Conservation (phyloP, 257 asterid genomes). For the Nemophila menziesii region DNA sequence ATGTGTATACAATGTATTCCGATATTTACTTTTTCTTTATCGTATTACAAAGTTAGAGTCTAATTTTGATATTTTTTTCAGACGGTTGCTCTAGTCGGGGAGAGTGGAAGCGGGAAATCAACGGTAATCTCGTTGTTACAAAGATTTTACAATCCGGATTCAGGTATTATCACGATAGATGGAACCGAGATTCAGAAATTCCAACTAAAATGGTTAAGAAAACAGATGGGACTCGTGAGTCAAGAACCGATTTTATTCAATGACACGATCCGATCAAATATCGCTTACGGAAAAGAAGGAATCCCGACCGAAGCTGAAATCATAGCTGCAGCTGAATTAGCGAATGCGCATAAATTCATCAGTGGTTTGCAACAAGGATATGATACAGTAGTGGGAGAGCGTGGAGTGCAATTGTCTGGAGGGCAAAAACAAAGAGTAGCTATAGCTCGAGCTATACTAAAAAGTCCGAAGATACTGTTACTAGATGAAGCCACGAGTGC, state of each 20-base stretch:
- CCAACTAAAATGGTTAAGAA: slow-evolving; percentile 74
- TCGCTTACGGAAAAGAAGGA: slow-evolving; percentile 71
- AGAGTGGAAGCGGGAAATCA: slow-evolving; percentile 92
- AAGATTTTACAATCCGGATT: slow-evolving; percentile 72
- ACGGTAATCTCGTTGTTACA: slow-evolving; percentile 64
- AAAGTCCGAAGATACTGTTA: slow-evolving; percentile 59
- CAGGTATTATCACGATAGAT: slow-evolving; percentile 60
- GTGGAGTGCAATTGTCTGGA: slow-evolving; percentile 71
- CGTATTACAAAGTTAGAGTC: background rate
- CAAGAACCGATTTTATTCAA: slow-evolving; percentile 80
- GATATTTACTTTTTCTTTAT: background rate
- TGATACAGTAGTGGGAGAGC: slow-evolving; percentile 70
- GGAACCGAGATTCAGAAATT: slow-evolving; percentile 65
- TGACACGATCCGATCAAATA: slow-evolving; percentile 72
- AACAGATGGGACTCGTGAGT: slow-evolving; percentile 91
- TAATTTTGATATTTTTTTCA: slow-evolving; percentile 17
- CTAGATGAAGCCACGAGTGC: slow-evolving; percentile 88
- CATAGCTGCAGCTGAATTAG: slow-evolving; percentile 61
- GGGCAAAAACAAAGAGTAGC: slow-evolving; percentile 94
- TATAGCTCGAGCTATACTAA: slow-evolving; percentile 72
- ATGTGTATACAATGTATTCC: background rate
- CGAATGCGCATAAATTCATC: slow-evolving; percentile 85
- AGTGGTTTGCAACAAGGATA: slow-evolving; percentile 70
- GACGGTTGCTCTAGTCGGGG: slow-evolving; percentile 88
- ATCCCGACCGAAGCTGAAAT: slow-evolving; percentile 74